Evolutionary conservation across 2,329 filamentous ascomycete species (phyloP).

Genomic region (Fusarium multiceps): DNA sequence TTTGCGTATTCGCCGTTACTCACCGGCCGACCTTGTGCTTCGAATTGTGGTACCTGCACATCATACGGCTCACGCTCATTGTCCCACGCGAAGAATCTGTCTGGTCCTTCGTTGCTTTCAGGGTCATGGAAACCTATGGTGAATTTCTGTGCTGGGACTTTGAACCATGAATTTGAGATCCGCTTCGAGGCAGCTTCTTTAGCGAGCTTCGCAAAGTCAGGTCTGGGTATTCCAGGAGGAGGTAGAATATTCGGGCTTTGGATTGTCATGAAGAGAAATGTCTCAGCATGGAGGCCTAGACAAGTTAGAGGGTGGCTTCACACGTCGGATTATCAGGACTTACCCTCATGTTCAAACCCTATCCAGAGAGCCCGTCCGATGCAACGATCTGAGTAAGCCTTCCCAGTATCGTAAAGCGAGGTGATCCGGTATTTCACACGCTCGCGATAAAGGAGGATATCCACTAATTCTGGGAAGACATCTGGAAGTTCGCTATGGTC

Average conservation of each 20-base stretch:
- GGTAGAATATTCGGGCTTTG: conserved; percentile 9
- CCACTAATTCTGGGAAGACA: conserved; percentile 3
- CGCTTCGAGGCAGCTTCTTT: conserved; percentile 17
- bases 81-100: conserved; percentile 34
- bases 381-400: conserved; percentile 1
- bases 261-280: conserved; percentile 33
- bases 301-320: background rate
- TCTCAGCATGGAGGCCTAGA: conserved; percentile 27
- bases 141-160: background rate
- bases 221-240: background rate
- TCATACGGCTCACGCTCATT: conserved; percentile 32
- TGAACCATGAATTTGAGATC: conserved; percentile 1
- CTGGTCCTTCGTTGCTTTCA: conserved; percentile 9
- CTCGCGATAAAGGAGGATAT: conserved; percentile 24
- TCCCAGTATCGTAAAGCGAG: background rate
- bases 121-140: conserved; percentile 17
- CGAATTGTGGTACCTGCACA: background rate
- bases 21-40: conserved; percentile 21
- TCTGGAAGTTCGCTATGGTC: conserved; percentile 32
- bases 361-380: conserved; percentile 30
- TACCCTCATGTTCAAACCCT: conserved; percentile 32
- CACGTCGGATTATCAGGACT: accelerated
- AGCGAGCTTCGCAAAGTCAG: conserved; percentile 20
- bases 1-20: conserved; percentile 25
- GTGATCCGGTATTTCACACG: conserved; percentile 18